Evolutionary conservation across 495 filamentous ascomycete genomes (phyloP).

Genomic region (Aspergillus ostianus): DNA sequence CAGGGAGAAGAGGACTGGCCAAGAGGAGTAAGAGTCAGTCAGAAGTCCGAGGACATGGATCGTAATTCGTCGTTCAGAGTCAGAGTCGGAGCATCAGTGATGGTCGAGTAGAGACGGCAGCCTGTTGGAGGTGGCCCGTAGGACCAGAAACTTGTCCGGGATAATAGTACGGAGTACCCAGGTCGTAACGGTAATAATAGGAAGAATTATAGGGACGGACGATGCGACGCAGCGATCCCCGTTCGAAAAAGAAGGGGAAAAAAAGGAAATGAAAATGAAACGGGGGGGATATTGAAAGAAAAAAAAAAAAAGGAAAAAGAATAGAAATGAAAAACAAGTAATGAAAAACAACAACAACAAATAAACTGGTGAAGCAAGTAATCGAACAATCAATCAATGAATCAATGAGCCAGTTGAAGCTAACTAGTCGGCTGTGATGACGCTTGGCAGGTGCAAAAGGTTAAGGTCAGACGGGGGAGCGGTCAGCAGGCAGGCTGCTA

Average conservation of each 20-base stretch:
- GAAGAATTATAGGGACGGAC: too few species aligned
- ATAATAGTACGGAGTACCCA: neutral
- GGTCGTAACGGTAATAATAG: neutral
- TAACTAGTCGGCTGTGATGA: neutral
- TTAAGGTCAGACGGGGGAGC: neutral
- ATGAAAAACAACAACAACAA: neutral
- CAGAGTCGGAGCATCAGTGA: neutral
- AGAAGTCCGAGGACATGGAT: neutral
- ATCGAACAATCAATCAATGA: neutral
- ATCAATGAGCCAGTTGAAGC: neutral
- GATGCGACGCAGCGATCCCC: too few species aligned
- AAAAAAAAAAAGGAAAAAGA: conserved; percentile 3
- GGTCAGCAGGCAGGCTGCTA: neutral
- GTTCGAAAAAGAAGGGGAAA: neutral
- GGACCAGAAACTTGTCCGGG: neutral
- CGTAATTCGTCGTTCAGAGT: neutral
- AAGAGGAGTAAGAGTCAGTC: neutral
- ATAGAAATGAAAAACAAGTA: neutral
- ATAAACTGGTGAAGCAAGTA: too few species aligned
- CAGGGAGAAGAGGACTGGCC: neutral
- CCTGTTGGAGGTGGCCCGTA: too few species aligned
- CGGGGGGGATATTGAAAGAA: too few species aligned
- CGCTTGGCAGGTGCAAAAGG: conserved; percentile 1
- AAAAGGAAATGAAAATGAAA: neutral
- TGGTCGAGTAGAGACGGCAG: too few species aligned